Percentiles rank a stretch among this genome's conserved stretches.
Evolutionary conservation across 371 early-diverging fungal species (phyloP).

Genomic region (Mortierella sp.): DNA sequence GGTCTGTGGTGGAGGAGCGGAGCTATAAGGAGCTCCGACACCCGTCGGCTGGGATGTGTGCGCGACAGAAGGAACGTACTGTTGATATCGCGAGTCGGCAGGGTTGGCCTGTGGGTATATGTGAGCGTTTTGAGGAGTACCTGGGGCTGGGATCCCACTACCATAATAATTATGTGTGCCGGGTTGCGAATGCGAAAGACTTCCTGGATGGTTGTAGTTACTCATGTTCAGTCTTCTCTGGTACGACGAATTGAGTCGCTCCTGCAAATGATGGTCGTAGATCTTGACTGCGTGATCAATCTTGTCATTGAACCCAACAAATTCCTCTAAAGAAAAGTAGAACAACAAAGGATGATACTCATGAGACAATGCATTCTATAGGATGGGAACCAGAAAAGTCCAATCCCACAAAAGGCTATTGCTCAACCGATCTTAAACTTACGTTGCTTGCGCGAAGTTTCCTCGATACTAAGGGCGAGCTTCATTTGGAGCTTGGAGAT

Average conservation of each 20-base stretch:
- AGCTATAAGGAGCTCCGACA: constrained; percentile 10
- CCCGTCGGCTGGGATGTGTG: not conserved
- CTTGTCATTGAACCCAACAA: constrained; percentile 78
- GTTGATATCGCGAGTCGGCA: constrained; percentile 33
- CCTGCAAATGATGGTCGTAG: constrained; percentile 80
- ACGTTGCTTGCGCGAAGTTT: constrained; percentile 73
- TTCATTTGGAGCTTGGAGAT: constrained; percentile 81
- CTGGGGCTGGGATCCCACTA: constrained; percentile 6
- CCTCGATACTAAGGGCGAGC: constrained; percentile 70
- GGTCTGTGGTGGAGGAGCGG: constrained; percentile 13
- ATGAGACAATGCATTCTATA: not conserved
- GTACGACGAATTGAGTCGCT: constrained; percentile 58
- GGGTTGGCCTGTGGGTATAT: constrained; percentile 27
- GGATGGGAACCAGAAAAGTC: not conserved
- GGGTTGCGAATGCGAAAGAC: not conserved
- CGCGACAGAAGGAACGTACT: constrained; percentile 25
- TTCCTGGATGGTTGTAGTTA: constrained; percentile 13
- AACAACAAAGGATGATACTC: no score
- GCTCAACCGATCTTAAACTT: constrained; percentile 22
- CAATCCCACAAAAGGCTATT: no score
- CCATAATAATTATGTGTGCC: no score
- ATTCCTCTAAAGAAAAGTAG: constrained; percentile 53
- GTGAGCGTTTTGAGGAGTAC: constrained; percentile 25
- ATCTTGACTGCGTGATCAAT: constrained; percentile 77
- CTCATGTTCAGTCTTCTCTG: constrained; percentile 26